Evolutionary conservation across 371 early-diverging fungal genomes (phyloP), one percentile per base, ranked within the genome.

Genomic region (Apophysomyces elegans): DNA sequence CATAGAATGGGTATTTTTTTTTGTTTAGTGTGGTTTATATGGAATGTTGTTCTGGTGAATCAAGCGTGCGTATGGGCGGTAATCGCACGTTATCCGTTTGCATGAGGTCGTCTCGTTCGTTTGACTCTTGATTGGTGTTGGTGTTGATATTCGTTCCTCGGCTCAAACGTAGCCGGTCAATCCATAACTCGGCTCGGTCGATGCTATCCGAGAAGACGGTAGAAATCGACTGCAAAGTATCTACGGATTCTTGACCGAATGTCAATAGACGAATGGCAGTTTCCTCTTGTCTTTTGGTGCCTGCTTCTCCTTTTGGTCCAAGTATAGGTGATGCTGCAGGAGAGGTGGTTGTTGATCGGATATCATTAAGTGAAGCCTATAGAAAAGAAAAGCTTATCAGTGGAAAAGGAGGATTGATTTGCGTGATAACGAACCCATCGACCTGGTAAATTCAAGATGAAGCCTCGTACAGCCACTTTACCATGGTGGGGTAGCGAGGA

Each of bases 391-490:
- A 45, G 46, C n/a, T 14, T 13, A 13, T 45, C 5, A 45, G 16
- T 18, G 46, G 4, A 45, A 6, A 45, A 18, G 46, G 16, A 18
- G 46, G 6, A 2, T 45, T 18, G 16, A 16, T 26, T 26, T 26
- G 32, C 11, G 59, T 1, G 5, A 36, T 7, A 57, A 35, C 14
- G 44, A 56, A 86, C 89, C 95, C 95, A 95, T 66, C 94, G 84
- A 8, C 83, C 79, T 4, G 97, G 97, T 65, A 97, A 79, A 12
- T 84, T 81, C 26, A 97, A 76, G 56, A 97, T 95, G 65, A 95
- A 90, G 14, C 84, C 87, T 14, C 95, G 87, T 3, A 97, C 96
- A 37, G 84, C 86, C 59, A 84, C 75, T 65, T 91, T 84, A 18
- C 95, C 93, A 47, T 91, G 91, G 14, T 87, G 89, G 3, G 95